These are phyloP conservation scores for Citropsis articulata DNA, from an alignment of 345 rosid species.

Conservation along the genomic window DNA sequence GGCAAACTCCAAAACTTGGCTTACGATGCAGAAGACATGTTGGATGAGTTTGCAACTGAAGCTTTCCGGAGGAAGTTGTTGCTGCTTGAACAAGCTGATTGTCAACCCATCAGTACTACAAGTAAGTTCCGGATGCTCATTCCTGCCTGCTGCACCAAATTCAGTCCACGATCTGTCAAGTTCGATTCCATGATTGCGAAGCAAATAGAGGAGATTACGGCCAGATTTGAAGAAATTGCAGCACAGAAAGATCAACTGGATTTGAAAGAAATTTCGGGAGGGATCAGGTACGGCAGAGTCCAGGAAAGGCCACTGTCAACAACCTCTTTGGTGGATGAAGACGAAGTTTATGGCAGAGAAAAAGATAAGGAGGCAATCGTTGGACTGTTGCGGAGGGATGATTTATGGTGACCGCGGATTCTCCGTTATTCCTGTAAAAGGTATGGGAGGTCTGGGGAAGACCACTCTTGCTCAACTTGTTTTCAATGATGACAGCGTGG, in stretches of 20 bases:
- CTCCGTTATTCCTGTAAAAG: constrained; percentile 19
- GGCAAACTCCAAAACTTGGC: too few species aligned
- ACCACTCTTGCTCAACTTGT: constrained; percentile 21
- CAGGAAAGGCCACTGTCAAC: background rate
- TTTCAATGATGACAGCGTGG: background rate
- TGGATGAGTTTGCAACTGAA: too few species aligned
- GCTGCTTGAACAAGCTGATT: background rate
- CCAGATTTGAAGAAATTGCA: constrained; percentile 8
- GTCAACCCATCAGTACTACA: background rate
- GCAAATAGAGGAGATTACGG: constrained; percentile 1
- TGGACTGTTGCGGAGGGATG: background rate
- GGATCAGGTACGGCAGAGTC: background rate
- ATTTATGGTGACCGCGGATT: background rate
- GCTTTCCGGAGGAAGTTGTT: too few species aligned
- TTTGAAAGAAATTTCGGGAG: background rate
- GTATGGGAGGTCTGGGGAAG: constrained; percentile 28
- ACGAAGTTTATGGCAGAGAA: constrained; percentile 24
- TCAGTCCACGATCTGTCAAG: background rate
- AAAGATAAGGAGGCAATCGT: constrained; percentile 11
- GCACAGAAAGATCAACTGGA: background rate
- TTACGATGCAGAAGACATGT: too few species aligned
- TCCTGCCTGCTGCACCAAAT: background rate
- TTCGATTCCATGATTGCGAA: background rate
- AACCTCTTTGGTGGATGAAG: constrained; percentile 19
- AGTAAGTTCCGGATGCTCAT: background rate